Evolutionary conservation across 768 basidiomycete species (phyloP).

Genomic region (Leucogyrophana mollusca): DNA sequence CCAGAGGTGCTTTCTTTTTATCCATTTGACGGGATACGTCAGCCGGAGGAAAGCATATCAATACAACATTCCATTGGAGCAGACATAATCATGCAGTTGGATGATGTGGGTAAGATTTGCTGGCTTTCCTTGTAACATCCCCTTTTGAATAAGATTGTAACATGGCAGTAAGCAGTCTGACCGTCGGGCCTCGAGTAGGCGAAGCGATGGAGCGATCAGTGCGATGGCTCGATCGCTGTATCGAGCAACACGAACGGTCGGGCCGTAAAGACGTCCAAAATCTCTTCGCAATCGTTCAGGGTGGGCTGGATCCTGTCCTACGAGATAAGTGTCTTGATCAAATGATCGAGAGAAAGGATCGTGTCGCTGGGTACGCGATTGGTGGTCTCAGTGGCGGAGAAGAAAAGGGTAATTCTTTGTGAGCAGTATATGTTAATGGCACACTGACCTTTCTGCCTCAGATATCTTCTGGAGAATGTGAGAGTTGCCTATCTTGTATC

Average conservation of each 20-base stretch:
- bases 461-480: conserved; percentile 87
- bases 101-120: conserved; percentile 81
- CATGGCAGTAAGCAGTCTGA: conserved; percentile 70
- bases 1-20: background rate
- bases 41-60: conserved; percentile 91
- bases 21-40: conserved; percentile 7
- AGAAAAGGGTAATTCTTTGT: conserved; percentile 65
- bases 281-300: conserved; percentile 91
- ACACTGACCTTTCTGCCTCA: conserved; percentile 25
- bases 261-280: conserved; percentile 71
- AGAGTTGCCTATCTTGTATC: conserved; percentile 18
- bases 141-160: conserved; percentile 4
- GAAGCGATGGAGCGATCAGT: conserved; percentile 90
- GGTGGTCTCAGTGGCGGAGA: conserved; percentile 91
- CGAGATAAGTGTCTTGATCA: conserved; percentile 76
- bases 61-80: conserved; percentile 90
- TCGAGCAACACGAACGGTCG: conserved; percentile 66
- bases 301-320: conserved; percentile 71
- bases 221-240: conserved; percentile 89
- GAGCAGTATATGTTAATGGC: conserved; percentile 2
- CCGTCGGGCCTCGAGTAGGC: conserved; percentile 74
- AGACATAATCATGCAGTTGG: conserved; percentile 94
- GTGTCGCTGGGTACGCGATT: conserved; percentile 89
- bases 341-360: conserved; percentile 73
- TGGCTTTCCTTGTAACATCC: background rate